Evolutionary conservation across 257 asterid genomes (phyloP).

Genomic region (Nicotiana benthamiana): DNA sequence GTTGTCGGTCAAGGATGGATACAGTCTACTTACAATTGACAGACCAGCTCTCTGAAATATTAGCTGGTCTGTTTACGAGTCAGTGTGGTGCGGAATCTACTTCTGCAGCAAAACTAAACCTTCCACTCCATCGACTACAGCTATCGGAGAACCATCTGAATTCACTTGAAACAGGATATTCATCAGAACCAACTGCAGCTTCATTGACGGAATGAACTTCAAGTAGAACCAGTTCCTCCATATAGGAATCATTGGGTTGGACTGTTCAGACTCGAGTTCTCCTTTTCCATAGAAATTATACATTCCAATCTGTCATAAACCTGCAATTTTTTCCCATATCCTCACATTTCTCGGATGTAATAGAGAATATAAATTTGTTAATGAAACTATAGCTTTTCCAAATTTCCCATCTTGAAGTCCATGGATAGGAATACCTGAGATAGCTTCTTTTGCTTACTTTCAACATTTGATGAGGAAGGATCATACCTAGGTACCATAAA

Average conservation of each 20-base stretch:
- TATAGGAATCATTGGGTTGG: constrained; percentile 11
- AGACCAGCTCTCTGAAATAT: background rate
- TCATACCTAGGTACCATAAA: constrained; percentile 61
- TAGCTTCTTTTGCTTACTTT: constrained; percentile 30
- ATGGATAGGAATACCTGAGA: constrained; percentile 70
- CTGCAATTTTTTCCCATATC: constrained; percentile 25
- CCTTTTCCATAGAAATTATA: constrained; percentile 71
- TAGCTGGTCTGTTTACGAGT: background rate
- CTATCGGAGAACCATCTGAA: no score
- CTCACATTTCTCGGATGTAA: background rate
- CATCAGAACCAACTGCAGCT: no score
- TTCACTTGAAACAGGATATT: no score
- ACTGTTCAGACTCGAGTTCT: constrained; percentile 48
- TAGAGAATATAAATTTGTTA: background rate
- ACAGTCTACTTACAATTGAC: background rate
- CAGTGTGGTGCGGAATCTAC: background rate
- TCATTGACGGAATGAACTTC: background rate
- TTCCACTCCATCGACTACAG: no score
- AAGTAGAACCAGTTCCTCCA: background rate
- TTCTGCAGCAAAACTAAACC: no score
- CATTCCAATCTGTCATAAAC: constrained; percentile 66
- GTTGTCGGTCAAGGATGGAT: background rate
- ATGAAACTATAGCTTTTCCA: background rate
- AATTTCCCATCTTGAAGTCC: no score
- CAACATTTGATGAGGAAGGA: constrained; percentile 32